phyloP scores from a whole-genome alignment of 257 asterid species.

The Perilla frutescens region DNA sequence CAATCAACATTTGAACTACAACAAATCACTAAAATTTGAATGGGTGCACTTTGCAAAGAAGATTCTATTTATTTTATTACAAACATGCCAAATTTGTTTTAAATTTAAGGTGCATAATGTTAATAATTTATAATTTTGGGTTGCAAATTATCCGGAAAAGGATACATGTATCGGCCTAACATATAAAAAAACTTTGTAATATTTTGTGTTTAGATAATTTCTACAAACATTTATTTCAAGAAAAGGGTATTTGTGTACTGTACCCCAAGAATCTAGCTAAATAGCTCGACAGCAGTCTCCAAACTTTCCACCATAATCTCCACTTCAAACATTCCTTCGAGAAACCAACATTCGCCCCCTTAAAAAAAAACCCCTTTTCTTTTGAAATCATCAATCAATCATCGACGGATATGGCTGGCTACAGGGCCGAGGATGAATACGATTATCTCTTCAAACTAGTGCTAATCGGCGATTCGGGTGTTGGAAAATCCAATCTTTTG shows the following conservation, averaged over 20 bases:
- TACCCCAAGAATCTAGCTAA: conserved; percentile 34
- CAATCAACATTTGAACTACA: background rate
- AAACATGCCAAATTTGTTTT: background rate
- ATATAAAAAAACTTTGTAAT: too few relatives aligned
- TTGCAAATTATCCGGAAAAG: background rate
- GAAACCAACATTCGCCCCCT: conserved; percentile 19
- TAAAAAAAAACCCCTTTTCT: background rate
- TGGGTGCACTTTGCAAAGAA: background rate
- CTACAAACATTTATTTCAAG: too few relatives aligned
- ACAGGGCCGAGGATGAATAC: conserved; percentile 65
- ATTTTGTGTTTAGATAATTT: too few relatives aligned
- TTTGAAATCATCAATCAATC: background rate
- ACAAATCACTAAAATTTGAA: background rate
- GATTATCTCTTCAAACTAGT: conserved; percentile 70
- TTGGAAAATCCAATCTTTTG: conserved; percentile 70
- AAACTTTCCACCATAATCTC: conserved; percentile 30
- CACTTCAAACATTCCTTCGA: conserved; percentile 33
- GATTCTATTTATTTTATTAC: too few relatives aligned
- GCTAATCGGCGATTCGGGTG: conserved; percentile 77
- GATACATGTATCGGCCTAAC: background rate
- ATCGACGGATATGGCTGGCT: conserved; percentile 50
- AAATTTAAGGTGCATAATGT: background rate
- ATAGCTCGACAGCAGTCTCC: conserved; percentile 47
- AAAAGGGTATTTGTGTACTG: too few relatives aligned
- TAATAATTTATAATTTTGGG: background rate